phyloP scores from a whole-genome alignment of 2,329 filamentous ascomycete species.

The Penicillium sp. region DNA sequence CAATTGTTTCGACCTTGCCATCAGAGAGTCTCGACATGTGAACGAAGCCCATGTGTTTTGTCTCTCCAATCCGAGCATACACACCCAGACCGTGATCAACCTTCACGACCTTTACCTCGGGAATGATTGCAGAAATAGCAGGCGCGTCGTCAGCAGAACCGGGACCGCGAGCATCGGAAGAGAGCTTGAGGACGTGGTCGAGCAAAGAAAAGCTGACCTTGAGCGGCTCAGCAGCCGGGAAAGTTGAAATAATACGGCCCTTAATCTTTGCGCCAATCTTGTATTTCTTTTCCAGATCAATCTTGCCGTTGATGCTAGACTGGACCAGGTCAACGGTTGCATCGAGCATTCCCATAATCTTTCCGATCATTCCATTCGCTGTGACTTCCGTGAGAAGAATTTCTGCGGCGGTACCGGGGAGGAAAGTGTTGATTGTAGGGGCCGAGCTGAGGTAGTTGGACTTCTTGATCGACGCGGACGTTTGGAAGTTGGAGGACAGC shows the following conservation, averaged over 20 bases:
- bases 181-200: constrained; percentile 75
- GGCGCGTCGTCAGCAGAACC: constrained; percentile 49
- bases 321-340: constrained; percentile 89
- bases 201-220: constrained; percentile 87
- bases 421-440: constrained; percentile 82
- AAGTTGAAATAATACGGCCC: constrained; percentile 83
- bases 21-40: constrained; percentile 94
- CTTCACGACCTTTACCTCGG: constrained; percentile 74
- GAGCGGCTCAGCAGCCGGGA: constrained; percentile 72
- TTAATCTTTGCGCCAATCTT: constrained; percentile 82
- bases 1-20: constrained; percentile 80
- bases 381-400: constrained; percentile 76
- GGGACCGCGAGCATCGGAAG: constrained; percentile 31
- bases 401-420: constrained; percentile 88
- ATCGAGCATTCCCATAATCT: constrained; percentile 88
- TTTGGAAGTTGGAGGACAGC: constrained; percentile 71
- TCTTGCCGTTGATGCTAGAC: constrained; percentile 71
- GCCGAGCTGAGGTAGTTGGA: constrained; percentile 69
- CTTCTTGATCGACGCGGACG: constrained; percentile 66
- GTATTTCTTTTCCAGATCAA: constrained; percentile 73
- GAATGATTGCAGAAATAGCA: constrained; percentile 66
- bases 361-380: constrained; percentile 75
- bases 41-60: constrained; percentile 75
- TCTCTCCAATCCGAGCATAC: constrained; percentile 70
- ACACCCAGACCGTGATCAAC: constrained; percentile 80